Evolutionary conservation across 2,329 filamentous ascomycete species (phyloP).

Genomic region (Grosmannia huntii): DNA sequence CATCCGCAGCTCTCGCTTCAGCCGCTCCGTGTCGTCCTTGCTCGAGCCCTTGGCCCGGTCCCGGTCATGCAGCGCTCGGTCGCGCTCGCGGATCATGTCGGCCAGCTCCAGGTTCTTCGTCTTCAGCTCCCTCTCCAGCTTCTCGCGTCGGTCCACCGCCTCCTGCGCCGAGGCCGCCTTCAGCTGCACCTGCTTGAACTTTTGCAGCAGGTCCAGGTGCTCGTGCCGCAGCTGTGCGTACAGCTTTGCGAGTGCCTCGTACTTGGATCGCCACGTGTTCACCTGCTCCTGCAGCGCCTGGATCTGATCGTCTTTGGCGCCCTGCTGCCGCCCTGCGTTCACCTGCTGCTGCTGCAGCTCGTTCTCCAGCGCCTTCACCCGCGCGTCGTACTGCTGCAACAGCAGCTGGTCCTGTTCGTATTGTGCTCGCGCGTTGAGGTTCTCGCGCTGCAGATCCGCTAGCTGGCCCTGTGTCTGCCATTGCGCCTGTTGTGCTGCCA

Average conservation of each 20-base stretch:
- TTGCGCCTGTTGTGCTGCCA: constrained; percentile 77
- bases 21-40: constrained; percentile 87
- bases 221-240: constrained; percentile 94
- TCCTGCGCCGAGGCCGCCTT: constrained; percentile 96
- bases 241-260: constrained; percentile 89
- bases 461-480: constrained; percentile 94
- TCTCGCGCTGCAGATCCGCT: constrained; percentile 89
- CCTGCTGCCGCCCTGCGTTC: constrained; percentile 73
- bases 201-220: constrained; percentile 86
- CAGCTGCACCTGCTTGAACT: constrained; percentile 90
- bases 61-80: constrained; percentile 85
- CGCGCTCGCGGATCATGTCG: constrained; percentile 95
- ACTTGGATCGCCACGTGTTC: constrained; percentile 95
- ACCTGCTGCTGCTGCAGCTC: constrained; percentile 72
- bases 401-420: constrained; percentile 96
- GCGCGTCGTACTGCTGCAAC: constrained; percentile 90
- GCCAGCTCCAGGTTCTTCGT: constrained; percentile 98
- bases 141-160: constrained; percentile 87
- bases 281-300: constrained; percentile 88
- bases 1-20: constrained; percentile 85
- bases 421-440: constrained; percentile 83
- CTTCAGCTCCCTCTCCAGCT: constrained; percentile 94
- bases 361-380: constrained; percentile 83
- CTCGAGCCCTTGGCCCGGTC: constrained; percentile 76
- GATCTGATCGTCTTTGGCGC: constrained; percentile 91